These are phyloP conservation scores for Talaromyces atroroseus DNA, from an alignment of 2,329 filamentous ascomycete genomes.

Conservation along the genomic window DNA sequence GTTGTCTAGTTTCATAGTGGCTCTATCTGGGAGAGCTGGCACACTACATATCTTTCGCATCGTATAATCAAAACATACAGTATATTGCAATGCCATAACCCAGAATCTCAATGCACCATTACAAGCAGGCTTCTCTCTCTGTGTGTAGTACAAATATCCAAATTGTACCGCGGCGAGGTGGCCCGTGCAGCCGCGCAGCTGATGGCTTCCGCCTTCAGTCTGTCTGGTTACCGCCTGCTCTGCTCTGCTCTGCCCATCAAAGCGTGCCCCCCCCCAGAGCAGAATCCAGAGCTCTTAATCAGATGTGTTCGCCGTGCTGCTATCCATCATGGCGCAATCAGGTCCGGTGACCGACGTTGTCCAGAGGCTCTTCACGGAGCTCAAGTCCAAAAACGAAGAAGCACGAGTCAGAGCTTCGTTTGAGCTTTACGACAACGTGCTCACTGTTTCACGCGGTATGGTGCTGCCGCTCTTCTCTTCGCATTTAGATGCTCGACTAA, in stretches of 20 bases:
- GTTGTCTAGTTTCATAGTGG: no score
- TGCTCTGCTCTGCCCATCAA: no score
- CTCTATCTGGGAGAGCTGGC: no score
- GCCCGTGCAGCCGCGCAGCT: conserved; percentile 8
- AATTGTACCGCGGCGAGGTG: not conserved
- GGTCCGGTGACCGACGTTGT: conserved; percentile 44
- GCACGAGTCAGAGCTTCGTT: conserved; percentile 44
- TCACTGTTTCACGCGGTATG: conserved; percentile 43
- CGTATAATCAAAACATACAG: no score
- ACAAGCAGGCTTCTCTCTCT: no score
- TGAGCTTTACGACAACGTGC: conserved; percentile 44
- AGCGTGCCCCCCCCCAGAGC: not conserved
- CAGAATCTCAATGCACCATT: no score
- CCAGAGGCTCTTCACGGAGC: conserved; percentile 52
- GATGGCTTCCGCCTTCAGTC: conserved; percentile 5
- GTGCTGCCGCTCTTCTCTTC: conserved; percentile 1
- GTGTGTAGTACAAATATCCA: no score
- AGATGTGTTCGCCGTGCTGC: conserved; percentile 20
- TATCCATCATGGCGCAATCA: conserved; percentile 43
- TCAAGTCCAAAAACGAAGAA: conserved; percentile 53
- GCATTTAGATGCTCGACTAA: not conserved
- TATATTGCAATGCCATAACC: no score
- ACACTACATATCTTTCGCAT: no score
- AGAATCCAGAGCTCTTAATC: not conserved
- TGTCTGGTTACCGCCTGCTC: no score